Percentiles rank a stretch among this genome's conserved stretches.
Evolutionary conservation across 257 asterid species (phyloP).

Genomic region (Henckelia pumila): DNA sequence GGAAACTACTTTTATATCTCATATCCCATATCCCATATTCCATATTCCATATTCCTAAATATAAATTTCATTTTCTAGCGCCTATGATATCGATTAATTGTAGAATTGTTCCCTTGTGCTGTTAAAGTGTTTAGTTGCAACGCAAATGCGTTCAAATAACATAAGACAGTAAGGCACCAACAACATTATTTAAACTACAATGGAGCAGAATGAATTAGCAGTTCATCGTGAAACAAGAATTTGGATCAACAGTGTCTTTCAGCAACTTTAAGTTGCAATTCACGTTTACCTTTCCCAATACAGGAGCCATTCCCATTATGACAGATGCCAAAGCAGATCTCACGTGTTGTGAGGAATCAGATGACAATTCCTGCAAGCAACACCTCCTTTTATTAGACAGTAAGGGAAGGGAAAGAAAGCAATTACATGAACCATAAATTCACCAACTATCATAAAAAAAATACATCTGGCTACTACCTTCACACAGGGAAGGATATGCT

Average conservation of each 20-base stretch:
- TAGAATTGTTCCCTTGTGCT: too few relatives aligned
- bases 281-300: conserved; percentile 69
- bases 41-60: too few relatives aligned
- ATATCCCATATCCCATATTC: too few relatives aligned
- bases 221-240: too few relatives aligned
- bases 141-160: background rate
- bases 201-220: background rate
- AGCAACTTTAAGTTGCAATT: background rate
- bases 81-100: too few relatives aligned
- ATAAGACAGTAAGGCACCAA: background rate
- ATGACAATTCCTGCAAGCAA: conserved; percentile 70
- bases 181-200: background rate
- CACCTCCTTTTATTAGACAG: conserved; percentile 19
- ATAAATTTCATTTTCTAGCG: too few relatives aligned
- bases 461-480: conserved; percentile 44
- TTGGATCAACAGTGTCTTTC: background rate
- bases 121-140: too few relatives aligned
- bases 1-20: too few relatives aligned
- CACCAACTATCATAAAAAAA: conserved; percentile 19
- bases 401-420: conserved; percentile 12
- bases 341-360: conserved; percentile 94
- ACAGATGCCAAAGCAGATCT: conserved; percentile 94
- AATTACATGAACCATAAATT: conserved; percentile 14
- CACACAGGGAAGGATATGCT: conserved; percentile 91
- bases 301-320: conserved; percentile 98